Evolutionary conservation across 2,329 filamentous ascomycete species (phyloP).

Genomic region (Pestalotiopsis sp.): DNA sequence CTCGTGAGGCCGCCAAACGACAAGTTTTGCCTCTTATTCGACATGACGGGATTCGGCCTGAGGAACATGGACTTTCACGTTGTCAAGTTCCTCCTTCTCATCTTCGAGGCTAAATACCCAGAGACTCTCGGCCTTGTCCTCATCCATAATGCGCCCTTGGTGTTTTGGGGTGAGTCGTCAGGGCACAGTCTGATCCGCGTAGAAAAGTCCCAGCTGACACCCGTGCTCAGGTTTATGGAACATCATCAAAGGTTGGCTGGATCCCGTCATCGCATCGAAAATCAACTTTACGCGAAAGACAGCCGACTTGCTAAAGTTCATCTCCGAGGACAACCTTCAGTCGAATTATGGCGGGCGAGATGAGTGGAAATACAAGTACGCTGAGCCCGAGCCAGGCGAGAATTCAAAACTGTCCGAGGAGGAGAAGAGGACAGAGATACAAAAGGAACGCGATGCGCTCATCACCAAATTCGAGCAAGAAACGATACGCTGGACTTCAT

Average conservation of each 20-base stretch:
- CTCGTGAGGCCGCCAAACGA: slow-evolving; percentile 24
- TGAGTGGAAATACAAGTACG: slow-evolving; percentile 66
- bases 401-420: slow-evolving; percentile 54
- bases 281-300: slow-evolving; percentile 69
- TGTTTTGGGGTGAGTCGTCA: slow-evolving; percentile 54
- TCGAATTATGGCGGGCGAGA: slow-evolving; percentile 70
- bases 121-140: slow-evolving; percentile 72
- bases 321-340: slow-evolving; percentile 60
- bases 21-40: slow-evolving; percentile 59
- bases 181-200: not conserved
- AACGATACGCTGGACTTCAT: slow-evolving; percentile 62
- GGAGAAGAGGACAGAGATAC: slow-evolving; percentile 49
- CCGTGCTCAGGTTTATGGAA: slow-evolving; percentile 45
- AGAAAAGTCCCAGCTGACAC: not conserved
- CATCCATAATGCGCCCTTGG: slow-evolving; percentile 76
- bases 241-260: slow-evolving; percentile 76
- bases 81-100: slow-evolving; percentile 79
- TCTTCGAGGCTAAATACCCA: slow-evolving; percentile 78
- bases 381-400: slow-evolving; percentile 62
- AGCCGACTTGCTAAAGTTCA: slow-evolving; percentile 64
- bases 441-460: slow-evolving; percentile 54
- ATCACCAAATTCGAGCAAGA: slow-evolving; percentile 59
- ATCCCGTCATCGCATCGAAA: slow-evolving; percentile 74
- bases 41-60: slow-evolving; percentile 72
- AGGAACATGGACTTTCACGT: slow-evolving; percentile 78